phyloP scores from a whole-genome alignment of 1,139 yeast genomes.

The Suhomyces atakaporum region DNA sequence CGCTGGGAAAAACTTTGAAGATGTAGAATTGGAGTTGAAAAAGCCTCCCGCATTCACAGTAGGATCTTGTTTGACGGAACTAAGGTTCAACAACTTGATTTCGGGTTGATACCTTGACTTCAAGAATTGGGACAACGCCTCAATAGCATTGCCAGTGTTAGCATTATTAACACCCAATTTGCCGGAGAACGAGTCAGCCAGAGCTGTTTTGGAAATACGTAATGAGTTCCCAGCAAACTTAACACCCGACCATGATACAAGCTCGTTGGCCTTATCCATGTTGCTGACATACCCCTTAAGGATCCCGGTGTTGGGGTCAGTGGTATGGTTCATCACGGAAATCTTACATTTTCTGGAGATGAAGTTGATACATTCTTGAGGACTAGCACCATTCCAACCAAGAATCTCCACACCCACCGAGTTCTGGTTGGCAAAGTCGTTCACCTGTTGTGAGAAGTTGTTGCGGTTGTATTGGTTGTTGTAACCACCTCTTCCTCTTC shows the following conservation, averaged over 20 bases:
- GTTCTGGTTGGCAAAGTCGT: conserved; percentile 36
- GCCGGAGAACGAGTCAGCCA: conserved; percentile 22
- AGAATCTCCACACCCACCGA: conserved; percentile 58
- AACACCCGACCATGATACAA: conserved; percentile 70
- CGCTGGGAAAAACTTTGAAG: conserved; percentile 87
- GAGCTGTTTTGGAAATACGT: conserved; percentile 48
- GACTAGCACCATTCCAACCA: conserved; percentile 82
- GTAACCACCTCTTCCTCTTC: conserved; percentile 46
- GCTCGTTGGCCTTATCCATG: conserved; percentile 56
- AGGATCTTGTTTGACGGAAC: conserved; percentile 68
- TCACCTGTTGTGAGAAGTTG: conserved; percentile 26
- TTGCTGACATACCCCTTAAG: conserved; percentile 60
- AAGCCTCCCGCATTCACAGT: conserved; percentile 63
- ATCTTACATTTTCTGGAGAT: conserved; percentile 68
- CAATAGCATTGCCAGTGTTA: conserved; percentile 49
- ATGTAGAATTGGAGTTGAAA: conserved; percentile 57
- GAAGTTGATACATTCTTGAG: conserved; percentile 68
- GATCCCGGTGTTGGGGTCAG: conserved; percentile 46
- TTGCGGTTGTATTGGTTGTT: conserved; percentile 20
- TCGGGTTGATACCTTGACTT: conserved; percentile 66
- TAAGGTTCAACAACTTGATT: conserved; percentile 66
- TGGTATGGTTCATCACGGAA: conserved; percentile 48
- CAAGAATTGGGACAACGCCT: conserved; percentile 61
- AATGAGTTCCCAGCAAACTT: conserved; percentile 77
- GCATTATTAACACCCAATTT: conserved; percentile 17